A percentile compares a stretch with the other conserved stretches of the same genome.
phyloP scores from a whole-genome alignment of 192 early-diverging fungal species.

The Backusella luteola region DNA sequence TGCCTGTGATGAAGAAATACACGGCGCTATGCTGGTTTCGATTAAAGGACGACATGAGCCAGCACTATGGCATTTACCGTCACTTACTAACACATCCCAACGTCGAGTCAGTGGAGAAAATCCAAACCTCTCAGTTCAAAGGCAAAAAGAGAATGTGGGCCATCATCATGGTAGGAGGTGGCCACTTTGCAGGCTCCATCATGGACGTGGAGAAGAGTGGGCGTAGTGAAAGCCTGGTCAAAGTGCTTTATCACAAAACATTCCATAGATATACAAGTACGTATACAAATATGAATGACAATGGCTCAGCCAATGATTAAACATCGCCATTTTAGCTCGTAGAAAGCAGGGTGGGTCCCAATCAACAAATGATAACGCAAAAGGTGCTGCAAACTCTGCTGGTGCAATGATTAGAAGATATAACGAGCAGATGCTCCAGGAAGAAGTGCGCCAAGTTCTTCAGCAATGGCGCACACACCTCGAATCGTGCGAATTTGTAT shows the following conservation, averaged over 20 bases:
- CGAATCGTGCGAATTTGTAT: slow-evolving; percentile 59
- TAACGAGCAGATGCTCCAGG: slow-evolving; percentile 80
- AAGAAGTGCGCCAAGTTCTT: slow-evolving; percentile 76
- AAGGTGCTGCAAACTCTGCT: slow-evolving; percentile 82
- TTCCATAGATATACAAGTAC: slow-evolving; percentile 93
- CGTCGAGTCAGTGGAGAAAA: background rate
- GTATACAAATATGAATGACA: background rate
- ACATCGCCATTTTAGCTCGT: slow-evolving; percentile 49
- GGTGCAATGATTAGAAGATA: slow-evolving; percentile 87
- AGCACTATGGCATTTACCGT: slow-evolving; percentile 48
- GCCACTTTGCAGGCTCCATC: slow-evolving; percentile 90
- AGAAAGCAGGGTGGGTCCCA: slow-evolving; percentile 96
- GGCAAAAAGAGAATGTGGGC: slow-evolving; percentile 62
- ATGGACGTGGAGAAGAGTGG: slow-evolving; percentile 65
- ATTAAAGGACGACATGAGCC: slow-evolving; percentile 1
- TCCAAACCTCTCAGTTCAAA: background rate
- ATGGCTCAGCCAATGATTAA: too few relatives aligned
- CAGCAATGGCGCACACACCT: slow-evolving; percentile 70
- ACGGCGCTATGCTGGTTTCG: slow-evolving; percentile 40
- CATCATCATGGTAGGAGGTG: slow-evolving; percentile 77
- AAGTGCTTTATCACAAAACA: slow-evolving; percentile 81
- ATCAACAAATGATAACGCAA: slow-evolving; percentile 73
- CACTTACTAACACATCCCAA: slow-evolving; percentile 23
- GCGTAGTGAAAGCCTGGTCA: slow-evolving; percentile 33
- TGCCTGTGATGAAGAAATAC: slow-evolving; percentile 16